Evolutionary conservation across 2,329 filamentous ascomycete genomes (phyloP).

Genomic region (Clonostachys solani): DNA sequence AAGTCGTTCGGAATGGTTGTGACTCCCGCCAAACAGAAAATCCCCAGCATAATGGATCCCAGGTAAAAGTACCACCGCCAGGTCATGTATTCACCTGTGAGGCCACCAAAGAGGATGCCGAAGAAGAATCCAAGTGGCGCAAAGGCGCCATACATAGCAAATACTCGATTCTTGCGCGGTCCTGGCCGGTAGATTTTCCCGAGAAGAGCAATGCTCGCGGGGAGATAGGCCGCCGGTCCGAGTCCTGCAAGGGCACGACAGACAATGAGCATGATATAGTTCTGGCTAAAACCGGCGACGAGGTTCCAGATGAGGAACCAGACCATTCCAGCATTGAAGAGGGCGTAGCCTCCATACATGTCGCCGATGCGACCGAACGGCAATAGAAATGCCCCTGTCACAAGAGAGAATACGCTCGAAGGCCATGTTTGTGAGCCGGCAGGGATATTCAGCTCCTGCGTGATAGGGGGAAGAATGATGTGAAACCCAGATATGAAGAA

Average conservation of each 20-base stretch:
- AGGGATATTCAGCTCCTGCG: slow-evolving; percentile 58
- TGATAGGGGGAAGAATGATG: slow-evolving; percentile 63
- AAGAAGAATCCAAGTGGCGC: slow-evolving; percentile 51
- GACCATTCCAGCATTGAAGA: slow-evolving; percentile 49
- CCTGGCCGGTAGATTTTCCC: slow-evolving; percentile 63
- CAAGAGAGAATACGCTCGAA: slow-evolving; percentile 54
- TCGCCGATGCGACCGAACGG: slow-evolving; percentile 54
- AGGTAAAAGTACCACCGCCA: slow-evolving; percentile 71
- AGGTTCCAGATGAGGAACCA: slow-evolving; percentile 65
- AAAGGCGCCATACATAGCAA: slow-evolving; percentile 51
- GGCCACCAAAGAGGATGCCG: slow-evolving; percentile 62
- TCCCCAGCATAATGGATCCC: slow-evolving; percentile 34
- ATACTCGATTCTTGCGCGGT: slow-evolving; percentile 63
- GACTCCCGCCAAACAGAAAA: slow-evolving; percentile 45
- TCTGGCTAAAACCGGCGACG: slow-evolving; percentile 60
- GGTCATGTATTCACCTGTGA: slow-evolving; percentile 51
- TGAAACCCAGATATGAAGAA: slow-evolving; percentile 73
- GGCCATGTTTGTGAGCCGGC: slow-evolving; percentile 58
- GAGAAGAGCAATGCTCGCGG: slow-evolving; percentile 62
- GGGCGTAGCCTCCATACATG: slow-evolving; percentile 52
- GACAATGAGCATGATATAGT: slow-evolving; percentile 61
- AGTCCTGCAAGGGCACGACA: slow-evolving; percentile 66
- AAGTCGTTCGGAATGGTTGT: slow-evolving; percentile 28
- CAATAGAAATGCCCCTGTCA: slow-evolving; percentile 52
- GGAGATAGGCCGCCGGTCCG: slow-evolving; percentile 64